A percentile compares a stretch with the other conserved stretches of the same genome.
phyloP scores from a whole-genome alignment of 1,284 basidiomycete genomes.

The Ceratobasidium sp. region DNA sequence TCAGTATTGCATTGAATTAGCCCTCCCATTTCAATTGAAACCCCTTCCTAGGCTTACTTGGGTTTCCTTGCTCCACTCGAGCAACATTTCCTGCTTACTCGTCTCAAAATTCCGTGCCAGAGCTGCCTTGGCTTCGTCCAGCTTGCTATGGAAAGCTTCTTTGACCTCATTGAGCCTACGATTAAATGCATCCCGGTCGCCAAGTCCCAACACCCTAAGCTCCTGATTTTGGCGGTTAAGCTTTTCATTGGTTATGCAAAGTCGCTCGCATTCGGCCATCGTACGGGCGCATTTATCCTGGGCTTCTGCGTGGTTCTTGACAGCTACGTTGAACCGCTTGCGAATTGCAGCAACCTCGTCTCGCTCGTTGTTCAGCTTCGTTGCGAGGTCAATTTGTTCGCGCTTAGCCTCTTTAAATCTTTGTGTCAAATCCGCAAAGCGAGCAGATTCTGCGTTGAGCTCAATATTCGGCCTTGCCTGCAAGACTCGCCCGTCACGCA shows the following conservation, averaged over 20 bases:
- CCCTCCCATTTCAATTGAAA: no score
- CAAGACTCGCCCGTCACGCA: conserved; percentile 6
- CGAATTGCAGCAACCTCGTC: not conserved
- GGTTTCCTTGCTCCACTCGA: no score
- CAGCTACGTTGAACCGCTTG: conserved; percentile 4
- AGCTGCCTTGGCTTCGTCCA: no score
- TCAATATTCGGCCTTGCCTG: not conserved
- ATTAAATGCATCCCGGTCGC: not conserved
- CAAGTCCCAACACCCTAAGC: not conserved
- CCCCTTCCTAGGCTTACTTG: no score
- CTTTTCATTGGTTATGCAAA: conserved; percentile 2
- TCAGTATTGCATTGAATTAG: not conserved
- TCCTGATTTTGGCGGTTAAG: not conserved
- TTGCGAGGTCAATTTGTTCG: not conserved
- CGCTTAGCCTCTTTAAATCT: not conserved
- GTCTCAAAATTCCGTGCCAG: no score
- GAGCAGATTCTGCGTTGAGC: not conserved
- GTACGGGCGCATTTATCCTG: not conserved
- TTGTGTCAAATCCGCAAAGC: not conserved
- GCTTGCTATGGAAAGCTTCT: not conserved
- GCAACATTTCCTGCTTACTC: no score
- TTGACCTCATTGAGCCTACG: not conserved
- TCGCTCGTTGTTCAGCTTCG: not conserved
- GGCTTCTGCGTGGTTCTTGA: conserved; percentile 7
- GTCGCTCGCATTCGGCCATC: not conserved